These are phyloP conservation scores for Besnoitia besnoiti DNA, from an alignment of 169 alveolate species.

Conservation along the genomic window DNA sequence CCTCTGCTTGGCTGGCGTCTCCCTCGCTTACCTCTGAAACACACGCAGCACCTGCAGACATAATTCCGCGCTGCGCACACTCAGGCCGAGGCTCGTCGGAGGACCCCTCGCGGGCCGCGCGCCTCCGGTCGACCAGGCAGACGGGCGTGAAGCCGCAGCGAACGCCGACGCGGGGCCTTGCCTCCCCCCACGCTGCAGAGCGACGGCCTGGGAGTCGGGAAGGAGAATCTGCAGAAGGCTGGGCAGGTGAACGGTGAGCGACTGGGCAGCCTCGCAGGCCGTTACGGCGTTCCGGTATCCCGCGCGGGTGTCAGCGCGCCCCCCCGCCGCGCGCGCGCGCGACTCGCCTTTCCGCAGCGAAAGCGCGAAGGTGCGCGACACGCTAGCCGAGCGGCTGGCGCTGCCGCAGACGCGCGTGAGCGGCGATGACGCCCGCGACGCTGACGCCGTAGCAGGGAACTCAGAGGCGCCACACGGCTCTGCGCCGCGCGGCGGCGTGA, in stretches of 20 bases:
- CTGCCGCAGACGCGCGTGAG: too few relatives aligned
- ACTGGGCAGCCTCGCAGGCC: conserved; percentile 8
- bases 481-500: too few relatives aligned
- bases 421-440: too few relatives aligned
- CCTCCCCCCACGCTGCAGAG: not conserved
- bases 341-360: not conserved
- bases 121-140: not conserved
- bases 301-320: not conserved
- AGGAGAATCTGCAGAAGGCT: not conserved
- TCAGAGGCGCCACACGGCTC: too few relatives aligned
- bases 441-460: too few relatives aligned
- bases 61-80: not conserved
- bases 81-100: too few relatives aligned
- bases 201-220: not conserved
- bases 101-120: too few relatives aligned
- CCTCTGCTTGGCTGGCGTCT: not conserved
- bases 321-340: not conserved
- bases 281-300: not conserved
- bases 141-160: not conserved
- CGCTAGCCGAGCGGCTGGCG: not conserved
- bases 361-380: too few relatives aligned
- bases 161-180: not conserved
- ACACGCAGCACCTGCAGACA: not conserved
- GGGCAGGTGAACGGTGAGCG: not conserved
- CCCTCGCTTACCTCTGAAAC: not conserved